Base-by-base conservation (phyloP, 306 rosid genomes). In the Acacia confusa region DNA sequence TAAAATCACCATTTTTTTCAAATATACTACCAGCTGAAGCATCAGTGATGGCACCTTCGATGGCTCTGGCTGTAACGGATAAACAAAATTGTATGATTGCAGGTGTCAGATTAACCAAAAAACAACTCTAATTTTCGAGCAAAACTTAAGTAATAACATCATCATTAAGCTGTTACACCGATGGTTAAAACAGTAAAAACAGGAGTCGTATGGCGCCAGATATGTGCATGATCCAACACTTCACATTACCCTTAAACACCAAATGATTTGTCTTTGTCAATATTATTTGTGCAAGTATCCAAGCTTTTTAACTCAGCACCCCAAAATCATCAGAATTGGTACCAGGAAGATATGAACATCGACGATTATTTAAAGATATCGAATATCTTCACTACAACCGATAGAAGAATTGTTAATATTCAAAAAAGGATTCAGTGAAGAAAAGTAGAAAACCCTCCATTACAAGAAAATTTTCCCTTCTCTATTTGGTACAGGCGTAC, bases 1-100 rank as follows among this genome's bases (percentile, higher is more conserved):
- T 50, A 72, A 72, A 50, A 48, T 17, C 41, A 48, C 28, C 75
- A 45, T 25, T 41, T 43, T 44, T 71, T 8, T 2, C 17, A 70
- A 22, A 19, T 15, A n/a, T 27, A 13, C 27, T 47, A 47, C 94
- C 92, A 60, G 91, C 94, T 78, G 90, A 81, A 84, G 94, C 96
- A 83, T 94, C 96, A 77, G 91, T 90, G 66, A 91, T 78, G 13
- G 92, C 94, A 78, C 94, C 94, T 58, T 88, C 84, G 20, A 36
- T 36, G 28, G 48, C 17, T 38, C 28, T 6, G 24, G 89, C 97
- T 88, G 87, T 87, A 88, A 84, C 34, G 72, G 34, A 19, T 84
- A 63, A 65, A 75, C 75, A 52, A 75, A 69, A 69, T n/a, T 11
- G 17, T 20, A 41, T 20, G 28, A 32, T 22, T n/a, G 17, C 30